Evolutionary conservation across 2,329 filamentous ascomycete species (phyloP), one percentile per base, ranked within the genome.

Genomic region (Cylindrodendrum hubeiense): DNA sequence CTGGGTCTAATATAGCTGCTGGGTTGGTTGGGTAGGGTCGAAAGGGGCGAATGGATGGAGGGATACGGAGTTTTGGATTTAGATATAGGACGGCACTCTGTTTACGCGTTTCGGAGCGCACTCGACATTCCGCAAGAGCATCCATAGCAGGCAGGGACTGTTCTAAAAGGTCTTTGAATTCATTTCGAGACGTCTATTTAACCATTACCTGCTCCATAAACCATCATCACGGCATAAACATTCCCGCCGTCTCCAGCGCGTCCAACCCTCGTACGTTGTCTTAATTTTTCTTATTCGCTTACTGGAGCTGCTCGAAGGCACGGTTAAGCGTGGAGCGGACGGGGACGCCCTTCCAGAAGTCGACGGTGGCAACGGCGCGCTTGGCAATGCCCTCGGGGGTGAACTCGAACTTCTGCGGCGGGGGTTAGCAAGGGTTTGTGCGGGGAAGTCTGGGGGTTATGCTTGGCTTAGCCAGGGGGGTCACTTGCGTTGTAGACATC

Each of bases 221-320:
- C 70, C 67, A 63, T 74, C 74, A 60, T 74, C 71, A 71, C 68
- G 66, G 66, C 72, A 69, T 75, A 65, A 73, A 68, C 54, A 68
- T 71, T 68, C 55, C 65, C 47, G 41, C 63, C 67, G 55, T 68
- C 62, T 61, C 67, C 24, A 26, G 60, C 46, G 49, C 47, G 43
- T 65, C 60, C 61, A 60, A 62, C 41, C 49, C 63, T 63, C 66
- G 41, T 56, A 49, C 67, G 46, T 64, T 61, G 24, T 69, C 65
- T 62, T 65, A 63, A 28, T 61, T 60, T 58, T 58, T 22, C 30
- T 49, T 52, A 46, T 67, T 70, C 56, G 51, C 71, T 87, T 96
- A 98, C 83, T 97, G 93, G 77, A 98, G 88, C 86, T 99, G 95
- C 86, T 96, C 89, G 90, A 99, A 99, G 77, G 96, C 96, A 81